These are phyloP conservation scores for Pythium dissimile DNA, from an alignment of 352 stramenopile genomes.

Conservation along the genomic window DNA sequence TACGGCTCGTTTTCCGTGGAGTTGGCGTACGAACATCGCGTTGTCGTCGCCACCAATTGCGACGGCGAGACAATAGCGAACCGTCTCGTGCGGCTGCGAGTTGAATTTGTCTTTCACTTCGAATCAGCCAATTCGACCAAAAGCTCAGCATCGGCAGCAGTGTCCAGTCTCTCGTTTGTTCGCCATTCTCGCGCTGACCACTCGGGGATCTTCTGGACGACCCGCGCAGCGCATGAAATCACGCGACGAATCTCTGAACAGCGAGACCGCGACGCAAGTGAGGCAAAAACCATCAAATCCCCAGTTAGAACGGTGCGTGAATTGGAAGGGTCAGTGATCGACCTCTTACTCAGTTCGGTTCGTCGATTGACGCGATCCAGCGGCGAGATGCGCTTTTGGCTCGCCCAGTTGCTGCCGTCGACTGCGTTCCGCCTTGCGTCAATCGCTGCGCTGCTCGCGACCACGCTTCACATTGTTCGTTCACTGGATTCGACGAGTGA, in stretches of 20 bases:
- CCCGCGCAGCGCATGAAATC: conserved; percentile 25
- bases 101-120: conserved; percentile 48
- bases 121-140: too few relatives aligned
- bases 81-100: conserved; percentile 9
- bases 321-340: too few relatives aligned
- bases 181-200: conserved; percentile 13
- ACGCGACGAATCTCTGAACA: not conserved
- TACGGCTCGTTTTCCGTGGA: conserved; percentile 28
- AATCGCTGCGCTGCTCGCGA: not conserved
- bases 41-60: not conserved
- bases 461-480: not conserved
- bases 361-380: conserved; percentile 17
- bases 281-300: too few relatives aligned
- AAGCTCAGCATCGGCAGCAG: too few relatives aligned
- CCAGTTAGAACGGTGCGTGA: too few relatives aligned
- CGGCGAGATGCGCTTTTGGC: conserved; percentile 21
- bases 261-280: not conserved
- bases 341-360: conserved; percentile 5
- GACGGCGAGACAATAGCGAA: too few relatives aligned
- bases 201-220: conserved; percentile 30
- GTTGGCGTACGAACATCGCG: not conserved
- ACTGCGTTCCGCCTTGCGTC: not conserved
- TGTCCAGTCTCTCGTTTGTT: conserved; percentile 29
- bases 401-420: conserved; percentile 1
- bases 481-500: not conserved